Base-by-base conservation (phyloP, 352 stramenopile genomes). In the Phytopythium boreale region DNA sequence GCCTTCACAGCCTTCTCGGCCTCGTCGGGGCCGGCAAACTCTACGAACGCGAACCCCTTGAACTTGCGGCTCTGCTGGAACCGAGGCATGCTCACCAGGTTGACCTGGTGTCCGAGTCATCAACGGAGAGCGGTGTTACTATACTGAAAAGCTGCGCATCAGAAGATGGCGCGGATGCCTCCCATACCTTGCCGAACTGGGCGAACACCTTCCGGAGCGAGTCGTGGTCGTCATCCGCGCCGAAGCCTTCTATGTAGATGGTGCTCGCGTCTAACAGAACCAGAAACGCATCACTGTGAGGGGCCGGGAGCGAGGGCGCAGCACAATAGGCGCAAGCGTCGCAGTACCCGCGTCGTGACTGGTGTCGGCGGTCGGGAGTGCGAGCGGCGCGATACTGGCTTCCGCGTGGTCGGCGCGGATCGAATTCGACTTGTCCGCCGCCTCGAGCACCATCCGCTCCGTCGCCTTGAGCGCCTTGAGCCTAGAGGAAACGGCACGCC, bases 11-110 rank as follows among this genome's bases (percentile, higher is more conserved):
- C 76, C 47, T 70, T 15, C 8, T 72, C 46, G 2, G 76, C 76
- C 8, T 72, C 59, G 19, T 71, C 72, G 36, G 58, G 58, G 0
- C 77, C 71, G 3, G 76, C 70, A 56, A 93, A 93, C 71, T 93
- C 84, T 26, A 92, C 78, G n/a, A 93, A 93, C 31, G 76, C 84
- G 75, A 93, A 93, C 10, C 84, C 84, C 64, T 93, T 93, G 56
- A 93, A 90, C 67, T 79, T 77, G 39, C 79, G 77, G 59, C 66
- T 89, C n/a, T 80, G 73, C 19, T 66, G 57, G 59, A 91, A 93
- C 31, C 84, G 84, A 12, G 85, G 81, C 70, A 93, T 76, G 41
- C 80, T 92, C 64, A 93, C 85, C 27, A 92, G 69, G 36, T 79
- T 89, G 43, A 93, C 72, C 76, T 85, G 20, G 34, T 14, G 8